phyloP scores from a whole-genome alignment of 2,329 filamentous ascomycete species.

The Ophiocordyceps camponoti-leonardi region DNA sequence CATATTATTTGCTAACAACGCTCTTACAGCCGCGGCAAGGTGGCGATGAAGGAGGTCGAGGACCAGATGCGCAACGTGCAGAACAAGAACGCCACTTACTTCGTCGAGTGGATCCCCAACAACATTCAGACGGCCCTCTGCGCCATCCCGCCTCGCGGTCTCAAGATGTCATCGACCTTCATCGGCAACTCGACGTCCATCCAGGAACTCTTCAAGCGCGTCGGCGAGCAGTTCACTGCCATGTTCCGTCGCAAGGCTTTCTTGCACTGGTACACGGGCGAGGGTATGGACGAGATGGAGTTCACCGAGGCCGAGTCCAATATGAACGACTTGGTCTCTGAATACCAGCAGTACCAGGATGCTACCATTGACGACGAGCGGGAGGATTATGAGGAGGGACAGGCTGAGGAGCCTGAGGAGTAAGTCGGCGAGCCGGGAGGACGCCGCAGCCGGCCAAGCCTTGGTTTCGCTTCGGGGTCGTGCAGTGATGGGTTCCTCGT shows the following conservation, averaged over 20 bases:
- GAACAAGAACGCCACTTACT: constrained; percentile 99
- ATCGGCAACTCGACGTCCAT: constrained; percentile 99
- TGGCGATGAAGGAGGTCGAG: constrained; percentile 99
- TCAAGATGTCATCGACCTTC: constrained; percentile 99
- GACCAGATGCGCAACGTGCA: constrained; percentile 99
- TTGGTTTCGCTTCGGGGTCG: constrained; percentile 15
- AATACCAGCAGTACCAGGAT: constrained; percentile 99
- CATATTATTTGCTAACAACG: too few species aligned
- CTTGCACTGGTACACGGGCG: constrained; percentile 99
- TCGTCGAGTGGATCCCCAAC: constrained; percentile 99
- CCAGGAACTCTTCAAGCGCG: constrained; percentile 99
- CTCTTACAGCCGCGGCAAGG: constrained; percentile 88
- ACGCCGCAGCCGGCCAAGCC: constrained; percentile 6
- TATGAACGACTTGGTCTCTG: constrained; percentile 99
- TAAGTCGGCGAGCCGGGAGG: constrained; percentile 5
- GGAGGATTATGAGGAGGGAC: constrained; percentile 87
- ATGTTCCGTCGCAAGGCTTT: constrained; percentile 99
- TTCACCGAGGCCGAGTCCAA: constrained; percentile 99
- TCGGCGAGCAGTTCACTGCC: constrained; percentile 98
- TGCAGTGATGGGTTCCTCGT: constrained; percentile 5
- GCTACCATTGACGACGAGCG: constrained; percentile 93
- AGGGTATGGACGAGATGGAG: constrained; percentile 99
- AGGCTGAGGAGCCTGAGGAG: constrained; percentile 54
- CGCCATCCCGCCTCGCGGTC: constrained; percentile 92
- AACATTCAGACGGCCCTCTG: constrained; percentile 99